Conservation (phyloP, 371 early-diverging fungal genomes). For the Apophysomyces elegans region DNA sequence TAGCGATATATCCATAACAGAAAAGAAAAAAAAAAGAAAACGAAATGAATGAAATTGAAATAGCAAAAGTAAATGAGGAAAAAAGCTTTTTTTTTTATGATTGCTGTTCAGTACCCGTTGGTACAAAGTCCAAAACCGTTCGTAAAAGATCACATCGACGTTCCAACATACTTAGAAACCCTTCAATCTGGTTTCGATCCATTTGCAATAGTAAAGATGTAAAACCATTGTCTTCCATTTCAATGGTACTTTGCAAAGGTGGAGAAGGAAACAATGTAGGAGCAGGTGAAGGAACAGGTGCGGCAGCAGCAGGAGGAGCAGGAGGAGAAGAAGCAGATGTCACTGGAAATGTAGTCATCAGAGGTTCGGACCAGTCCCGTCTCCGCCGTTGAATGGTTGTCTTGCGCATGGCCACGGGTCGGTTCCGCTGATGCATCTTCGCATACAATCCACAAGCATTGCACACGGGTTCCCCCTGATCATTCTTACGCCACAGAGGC, state of each 20-base stretch:
- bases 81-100: slow-evolving; percentile 8
- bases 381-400: slow-evolving; percentile 68
- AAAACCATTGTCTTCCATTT: slow-evolving; percentile 43
- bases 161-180: slow-evolving; percentile 52
- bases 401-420: slow-evolving; percentile 69
- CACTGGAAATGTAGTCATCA: slow-evolving; percentile 6
- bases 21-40: slow-evolving; percentile 19
- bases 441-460: slow-evolving; percentile 93
- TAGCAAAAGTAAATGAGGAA: slow-evolving; percentile 16
- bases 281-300: not conserved
- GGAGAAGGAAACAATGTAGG: not conserved
- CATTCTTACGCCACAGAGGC: slow-evolving; percentile 87
- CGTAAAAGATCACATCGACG: slow-evolving; percentile 40
- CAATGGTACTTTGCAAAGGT: slow-evolving; percentile 20
- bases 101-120: slow-evolving; percentile 15
- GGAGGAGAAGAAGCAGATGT: not conserved
- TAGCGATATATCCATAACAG: slow-evolving; percentile 18
- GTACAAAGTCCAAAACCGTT: slow-evolving; percentile 28
- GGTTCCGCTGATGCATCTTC: slow-evolving; percentile 73
- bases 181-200: slow-evolving; percentile 57
- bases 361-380: slow-evolving; percentile 51
- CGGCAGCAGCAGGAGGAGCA: not conserved
- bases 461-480: slow-evolving; percentile 82
- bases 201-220: slow-evolving; percentile 49
- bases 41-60: not conserved